A percentile compares a stretch with the other conserved stretches of the same genome.
Evolutionary conservation across 768 basidiomycete species (phyloP).

Genomic region (Rhizopogon vinicolor): DNA sequence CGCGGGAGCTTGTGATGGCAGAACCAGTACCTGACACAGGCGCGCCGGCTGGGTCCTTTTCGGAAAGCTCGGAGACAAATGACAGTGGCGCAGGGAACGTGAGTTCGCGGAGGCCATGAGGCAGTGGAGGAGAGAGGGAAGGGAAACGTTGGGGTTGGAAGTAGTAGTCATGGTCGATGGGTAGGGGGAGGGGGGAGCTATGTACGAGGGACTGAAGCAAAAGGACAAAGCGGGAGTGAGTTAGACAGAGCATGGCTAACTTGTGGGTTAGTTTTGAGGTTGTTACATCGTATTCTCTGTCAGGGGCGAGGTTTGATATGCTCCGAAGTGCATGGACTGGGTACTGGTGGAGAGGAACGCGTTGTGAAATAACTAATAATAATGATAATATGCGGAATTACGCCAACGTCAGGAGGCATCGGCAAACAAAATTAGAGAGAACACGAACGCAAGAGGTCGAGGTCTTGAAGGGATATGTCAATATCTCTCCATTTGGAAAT

Average conservation of each 20-base stretch:
- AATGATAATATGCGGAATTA: conserved; percentile 1
- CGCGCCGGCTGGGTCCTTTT: conserved; percentile 7
- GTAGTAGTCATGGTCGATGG: conserved; percentile 39
- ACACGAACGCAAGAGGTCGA: conserved; percentile 62
- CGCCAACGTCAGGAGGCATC: conserved; percentile 3
- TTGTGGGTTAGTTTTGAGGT: conserved; percentile 21
- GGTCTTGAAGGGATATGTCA: conserved; percentile 50
- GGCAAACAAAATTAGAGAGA: conserved; percentile 8
- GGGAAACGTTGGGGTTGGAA: conserved; percentile 18
- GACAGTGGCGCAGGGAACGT: conserved; percentile 75
- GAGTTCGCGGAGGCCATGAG: conserved; percentile 46
- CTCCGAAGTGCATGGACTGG: conserved; percentile 60
- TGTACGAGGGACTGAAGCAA: conserved; percentile 70
- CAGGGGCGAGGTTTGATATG: conserved; percentile 34
- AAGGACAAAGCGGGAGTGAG: conserved; percentile 73
- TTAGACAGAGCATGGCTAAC: conserved; percentile 46
- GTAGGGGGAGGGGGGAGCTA: conserved; percentile 46
- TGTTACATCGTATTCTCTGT: conserved; percentile 24
- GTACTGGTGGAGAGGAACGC: conserved; percentile 61
- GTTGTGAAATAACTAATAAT: conserved; percentile 57
- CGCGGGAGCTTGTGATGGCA: neutral
- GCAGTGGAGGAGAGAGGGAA: conserved; percentile 14
- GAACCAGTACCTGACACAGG: conserved; percentile 2
- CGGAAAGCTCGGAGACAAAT: conserved; percentile 26
- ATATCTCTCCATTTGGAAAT: conserved; percentile 39